These are phyloP conservation scores for Cladosporium sp. DNA, from an alignment of 2,329 filamentous ascomycete species.

Conservation along the genomic window DNA sequence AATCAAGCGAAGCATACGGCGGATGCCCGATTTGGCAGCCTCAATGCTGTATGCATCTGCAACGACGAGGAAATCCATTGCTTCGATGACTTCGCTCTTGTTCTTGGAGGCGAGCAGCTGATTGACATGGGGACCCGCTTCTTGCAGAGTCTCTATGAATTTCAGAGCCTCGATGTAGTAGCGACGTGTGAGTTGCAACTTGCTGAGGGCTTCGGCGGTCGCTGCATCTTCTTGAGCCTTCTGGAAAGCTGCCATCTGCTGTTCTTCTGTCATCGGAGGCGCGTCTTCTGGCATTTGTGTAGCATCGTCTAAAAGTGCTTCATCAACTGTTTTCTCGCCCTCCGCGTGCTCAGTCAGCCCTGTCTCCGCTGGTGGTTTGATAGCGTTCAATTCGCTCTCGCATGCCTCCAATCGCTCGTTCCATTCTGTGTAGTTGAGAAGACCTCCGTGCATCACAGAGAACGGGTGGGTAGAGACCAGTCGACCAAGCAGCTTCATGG, in stretches of 20 bases:
- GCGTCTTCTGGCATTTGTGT: slow-evolving; percentile 69
- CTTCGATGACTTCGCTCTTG: slow-evolving; percentile 97
- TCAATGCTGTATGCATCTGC: slow-evolving; percentile 95
- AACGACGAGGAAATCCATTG: slow-evolving; percentile 96
- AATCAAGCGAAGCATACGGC: slow-evolving; percentile 92
- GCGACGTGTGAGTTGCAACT: slow-evolving; percentile 79
- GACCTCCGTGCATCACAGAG: slow-evolving; percentile 82
- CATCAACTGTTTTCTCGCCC: slow-evolving; percentile 67
- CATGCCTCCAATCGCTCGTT: slow-evolving; percentile 74
- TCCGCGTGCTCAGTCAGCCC: slow-evolving; percentile 63
- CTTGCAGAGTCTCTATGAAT: slow-evolving; percentile 88
- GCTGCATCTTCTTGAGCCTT: slow-evolving; percentile 84
- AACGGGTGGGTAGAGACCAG: slow-evolving; percentile 94
- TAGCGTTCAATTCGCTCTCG: slow-evolving; percentile 72
- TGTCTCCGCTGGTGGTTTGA: slow-evolving; percentile 77
- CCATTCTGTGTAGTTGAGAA: slow-evolving; percentile 84
- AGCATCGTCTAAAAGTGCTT: slow-evolving; percentile 77
- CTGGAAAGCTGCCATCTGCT: slow-evolving; percentile 67
- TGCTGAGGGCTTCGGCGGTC: slow-evolving; percentile 81
- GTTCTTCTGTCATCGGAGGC: slow-evolving; percentile 69
- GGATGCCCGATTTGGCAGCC: slow-evolving; percentile 85
- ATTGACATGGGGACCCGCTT: slow-evolving; percentile 73
- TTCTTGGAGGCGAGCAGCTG: slow-evolving; percentile 91
- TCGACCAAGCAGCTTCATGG: slow-evolving; percentile 84
- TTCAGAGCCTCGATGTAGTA: slow-evolving; percentile 91